Percentiles rank a stretch among this genome's conserved stretches.
Evolutionary conservation across 106 monocot genomes (phyloP).

Genomic region (Phalaenopsis aphrodite): DNA sequence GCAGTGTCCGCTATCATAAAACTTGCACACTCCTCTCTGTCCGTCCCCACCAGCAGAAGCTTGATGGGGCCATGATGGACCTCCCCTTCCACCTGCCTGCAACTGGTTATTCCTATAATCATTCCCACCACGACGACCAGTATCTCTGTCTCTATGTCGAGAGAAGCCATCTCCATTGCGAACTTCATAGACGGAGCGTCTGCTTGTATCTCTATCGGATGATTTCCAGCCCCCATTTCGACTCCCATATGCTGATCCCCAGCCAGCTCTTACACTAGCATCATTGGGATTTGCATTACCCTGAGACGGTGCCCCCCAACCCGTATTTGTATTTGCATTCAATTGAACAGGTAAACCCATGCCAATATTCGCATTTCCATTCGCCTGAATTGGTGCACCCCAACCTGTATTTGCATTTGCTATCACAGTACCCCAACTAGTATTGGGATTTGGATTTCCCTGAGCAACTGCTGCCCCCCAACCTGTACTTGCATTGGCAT

Average conservation of each 20-base stretch:
- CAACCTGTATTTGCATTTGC: conserved; percentile 12
- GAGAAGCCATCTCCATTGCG: neutral
- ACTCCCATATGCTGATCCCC: conserved; percentile 14
- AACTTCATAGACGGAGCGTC: neutral
- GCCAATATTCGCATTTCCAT: conserved; percentile 5
- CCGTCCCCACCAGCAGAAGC: conserved; percentile 22
- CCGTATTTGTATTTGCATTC: neutral
- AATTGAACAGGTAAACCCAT: conserved; percentile 8
- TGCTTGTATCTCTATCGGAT: conserved; percentile 8
- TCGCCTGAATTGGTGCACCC: neutral
- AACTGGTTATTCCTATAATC: conserved; percentile 2
- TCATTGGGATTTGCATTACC: conserved; percentile 9
- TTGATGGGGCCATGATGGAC: conserved; percentile 15
- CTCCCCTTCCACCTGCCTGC: conserved; percentile 19
- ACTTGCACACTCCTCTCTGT: conserved; percentile 48
- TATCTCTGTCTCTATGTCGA: conserved; percentile 13
- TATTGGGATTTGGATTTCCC: conserved; percentile 6
- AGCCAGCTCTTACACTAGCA: neutral
- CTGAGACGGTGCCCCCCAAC: neutral
- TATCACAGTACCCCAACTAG: conserved; percentile 10
- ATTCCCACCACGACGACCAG: conserved; percentile 18
- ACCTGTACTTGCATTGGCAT: conserved; percentile 15
- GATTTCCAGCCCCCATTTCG: conserved; percentile 17
- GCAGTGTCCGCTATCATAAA: conserved; percentile 68
- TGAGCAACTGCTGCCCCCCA: conserved; percentile 17